A percentile compares a stretch with the other conserved stretches of the same genome.
Conservation (phyloP, 768 basidiomycete species). For the Leucosporidium creatinivorum region DNA sequence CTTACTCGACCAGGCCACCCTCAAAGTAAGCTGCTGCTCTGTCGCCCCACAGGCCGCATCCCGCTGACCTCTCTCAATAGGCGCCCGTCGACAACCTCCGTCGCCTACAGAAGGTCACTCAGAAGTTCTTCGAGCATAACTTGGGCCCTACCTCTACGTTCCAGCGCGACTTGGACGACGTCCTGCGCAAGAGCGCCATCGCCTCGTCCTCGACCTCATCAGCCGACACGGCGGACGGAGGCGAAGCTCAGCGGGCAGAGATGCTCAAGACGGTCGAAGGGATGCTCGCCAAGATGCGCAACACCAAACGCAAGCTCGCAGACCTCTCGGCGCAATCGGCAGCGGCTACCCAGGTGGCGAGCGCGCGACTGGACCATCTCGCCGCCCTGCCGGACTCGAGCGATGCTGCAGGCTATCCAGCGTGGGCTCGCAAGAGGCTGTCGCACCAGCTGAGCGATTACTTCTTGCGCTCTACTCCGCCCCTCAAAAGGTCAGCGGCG, state of each 20-base stretch:
- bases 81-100: conserved; percentile 85
- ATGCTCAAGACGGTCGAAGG: conserved; percentile 58
- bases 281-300: conserved; percentile 69
- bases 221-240: background rate
- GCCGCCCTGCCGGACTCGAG: conserved; percentile 50
- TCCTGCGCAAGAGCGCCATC: conserved; percentile 10
- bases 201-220: background rate
- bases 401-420: conserved; percentile 54
- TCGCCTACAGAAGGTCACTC: conserved; percentile 74
- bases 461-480: conserved; percentile 56
- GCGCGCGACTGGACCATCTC: conserved; percentile 62
- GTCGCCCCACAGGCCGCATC: too few relatives aligned
- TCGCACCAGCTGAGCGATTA: conserved; percentile 92
- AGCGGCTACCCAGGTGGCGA: conserved; percentile 32
- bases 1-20: background rate
- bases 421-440: conserved; percentile 72
- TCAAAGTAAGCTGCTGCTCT: background rate
- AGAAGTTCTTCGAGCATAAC: conserved; percentile 75
- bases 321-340: conserved; percentile 43
- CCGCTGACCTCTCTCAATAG: conserved; percentile 43
- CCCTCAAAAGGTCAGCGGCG: conserved; percentile 68
- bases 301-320: conserved; percentile 71
- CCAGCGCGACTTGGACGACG: conserved; percentile 53
- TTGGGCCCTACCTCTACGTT: conserved; percentile 54
- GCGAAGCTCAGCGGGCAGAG: conserved; percentile 45